Base-by-base conservation (phyloP, 2,329 filamentous ascomycete species). In the Penicillium decumbens region DNA sequence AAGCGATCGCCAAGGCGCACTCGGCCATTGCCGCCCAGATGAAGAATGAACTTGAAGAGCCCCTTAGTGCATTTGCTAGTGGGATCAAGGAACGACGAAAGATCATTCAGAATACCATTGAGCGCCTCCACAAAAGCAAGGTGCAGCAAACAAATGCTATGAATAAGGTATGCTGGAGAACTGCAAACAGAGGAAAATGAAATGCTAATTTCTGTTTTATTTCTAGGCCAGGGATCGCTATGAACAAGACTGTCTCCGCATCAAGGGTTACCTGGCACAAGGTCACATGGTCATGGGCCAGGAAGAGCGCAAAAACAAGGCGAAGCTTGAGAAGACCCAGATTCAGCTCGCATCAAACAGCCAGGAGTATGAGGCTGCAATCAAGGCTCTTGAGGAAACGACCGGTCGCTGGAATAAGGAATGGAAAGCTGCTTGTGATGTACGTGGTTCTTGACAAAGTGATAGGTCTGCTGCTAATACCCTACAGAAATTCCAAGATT, bases 281-380 rank as follows among this genome's bases (percentile, higher is more conserved):
- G 93, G 93, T 8, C 95, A 98, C 69, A 98, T 98, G 93, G 93
- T 98, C 50, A 98, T 98, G 93, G 93, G 93, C 12, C 93, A 98
- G 63, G 93, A 98, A 69, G 93, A 98, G 75, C 84, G 93, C 25
- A 96, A 95, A 74, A 98, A 98, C 72, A 98, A 98, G 74, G 91
- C 92, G 20, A 97, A 95, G 72, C 80, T 98, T 38, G 93, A 98
- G 71, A 98, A 98, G 80, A 97, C 93, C 1, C 93, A 98, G 69
- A 93, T 96, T 62, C 95, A 91, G 64, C 80, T 98, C 51, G 91
- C 91, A 0, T 84, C 85, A 6, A 91, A 91, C 53, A 97, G 95
- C 72, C 85, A 83, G 39, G 93, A 97, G 63, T 98, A 98, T 67
- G 92, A 98, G 70, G 82, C 83, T 44, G 90, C 93, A 0, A 87